phyloP scores from a whole-genome alignment of 371 early-diverging fungal genomes.

The Apophysomyces variabilis region DNA sequence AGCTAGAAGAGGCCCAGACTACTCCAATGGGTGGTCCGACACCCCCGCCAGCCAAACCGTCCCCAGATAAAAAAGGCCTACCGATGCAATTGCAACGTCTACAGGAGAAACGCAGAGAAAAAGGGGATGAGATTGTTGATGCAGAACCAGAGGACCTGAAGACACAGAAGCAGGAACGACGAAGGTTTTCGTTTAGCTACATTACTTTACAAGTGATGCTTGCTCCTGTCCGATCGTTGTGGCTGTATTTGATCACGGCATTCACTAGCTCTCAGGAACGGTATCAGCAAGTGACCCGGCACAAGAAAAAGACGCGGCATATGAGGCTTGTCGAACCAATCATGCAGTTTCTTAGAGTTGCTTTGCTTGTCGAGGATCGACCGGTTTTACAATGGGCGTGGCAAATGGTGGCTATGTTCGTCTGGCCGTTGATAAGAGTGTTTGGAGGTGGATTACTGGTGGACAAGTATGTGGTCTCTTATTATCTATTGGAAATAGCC shows the following conservation, averaged over 20 bases:
- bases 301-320: conserved; percentile 43
- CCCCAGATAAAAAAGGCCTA: conserved; percentile 24
- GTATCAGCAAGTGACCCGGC: conserved; percentile 45
- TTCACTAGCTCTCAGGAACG: conserved; percentile 51
- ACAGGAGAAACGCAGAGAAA: conserved; percentile 38
- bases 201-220: conserved; percentile 49
- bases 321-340: conserved; percentile 41
- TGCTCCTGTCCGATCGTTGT: conserved; percentile 39
- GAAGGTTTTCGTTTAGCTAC: conserved; percentile 48
- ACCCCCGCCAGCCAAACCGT: conserved; percentile 10
- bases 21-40: conserved; percentile 5
- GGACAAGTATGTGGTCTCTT: conserved; percentile 41
- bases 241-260: conserved; percentile 35
- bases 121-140: conserved; percentile 26
- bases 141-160: conserved; percentile 25
- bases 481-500: neutral
- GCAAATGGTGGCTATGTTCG: conserved; percentile 52
- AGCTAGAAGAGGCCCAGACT: conserved; percentile 24
- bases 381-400: conserved; percentile 48
- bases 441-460: conserved; percentile 49
- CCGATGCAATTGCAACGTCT: conserved; percentile 46
- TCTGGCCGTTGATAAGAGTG: conserved; percentile 51
- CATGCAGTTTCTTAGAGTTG: conserved; percentile 39
- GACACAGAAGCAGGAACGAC: conserved; percentile 23
- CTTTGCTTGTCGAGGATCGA: conserved; percentile 39